Base-by-base conservation (phyloP, 805 yeast species). In the Ogataea trehalophila region DNA sequence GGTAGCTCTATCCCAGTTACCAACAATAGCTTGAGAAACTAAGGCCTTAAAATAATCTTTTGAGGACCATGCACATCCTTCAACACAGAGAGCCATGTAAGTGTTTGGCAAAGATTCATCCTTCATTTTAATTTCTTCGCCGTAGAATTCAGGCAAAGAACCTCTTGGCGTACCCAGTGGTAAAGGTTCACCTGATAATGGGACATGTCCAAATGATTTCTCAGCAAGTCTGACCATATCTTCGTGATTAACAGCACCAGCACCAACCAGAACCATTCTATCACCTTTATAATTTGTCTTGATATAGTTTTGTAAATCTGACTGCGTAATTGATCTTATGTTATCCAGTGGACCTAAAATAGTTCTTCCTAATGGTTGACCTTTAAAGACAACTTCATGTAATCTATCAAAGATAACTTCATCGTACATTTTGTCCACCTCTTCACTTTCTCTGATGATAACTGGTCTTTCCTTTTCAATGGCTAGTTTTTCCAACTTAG, bases 371-470 rank as follows among this genome's bases (percentile, higher is more conserved):
- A 94, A 75, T 42, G 96, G 95, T 68, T 95, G 98, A 57, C 80
- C 83, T 66, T 80, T 87, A 73, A 80, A 94, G 9, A 95, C 90
- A 33, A 90, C 88, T 41, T 95, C 90, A 70, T 94, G 99, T 46
- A 94, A 72, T 67, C 95, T 95, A 69, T 94, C 99, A 67, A 94
- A 94, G 9, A 94, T 95, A 35, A 94, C 98, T 68, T 94, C 99
- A 66, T 94, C 99, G 65, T 89, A 88, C 95, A 89, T 90, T 72
- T 91, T 92, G 68, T 92, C 98, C 49, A 94, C 97, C 69, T 94
- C 98, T 69, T 94, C 98, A 57, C 94, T 80, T 71, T 94, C 99
- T 67, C 97, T 87, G 50, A 94, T 80, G 55, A 94, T 94, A 26
- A 94, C 99, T 51, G 92, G 95, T 59, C 98, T 82, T 70, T 94